A percentile compares a stretch with the other conserved stretches of the same genome.
Conservation (phyloP, 169 alveolate genomes). For the Eimeria acervulina region DNA sequence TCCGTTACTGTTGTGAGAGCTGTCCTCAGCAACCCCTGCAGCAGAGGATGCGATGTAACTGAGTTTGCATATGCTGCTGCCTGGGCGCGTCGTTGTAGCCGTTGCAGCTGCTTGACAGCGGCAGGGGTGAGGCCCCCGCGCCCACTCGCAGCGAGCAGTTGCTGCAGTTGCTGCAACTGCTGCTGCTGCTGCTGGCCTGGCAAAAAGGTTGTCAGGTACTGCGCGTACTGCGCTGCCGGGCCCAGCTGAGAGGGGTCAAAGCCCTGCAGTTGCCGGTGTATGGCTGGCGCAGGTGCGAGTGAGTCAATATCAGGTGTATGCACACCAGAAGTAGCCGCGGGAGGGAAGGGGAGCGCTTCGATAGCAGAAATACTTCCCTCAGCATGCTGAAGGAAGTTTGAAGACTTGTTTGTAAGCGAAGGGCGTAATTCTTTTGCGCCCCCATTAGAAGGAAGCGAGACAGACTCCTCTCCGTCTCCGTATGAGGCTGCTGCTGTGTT, state of each 20-base stretch:
- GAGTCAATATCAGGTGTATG: background rate
- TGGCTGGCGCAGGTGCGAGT: background rate
- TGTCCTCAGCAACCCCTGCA: slow-evolving; percentile 20
- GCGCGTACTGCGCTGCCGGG: slow-evolving; percentile 55
- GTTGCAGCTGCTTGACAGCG: slow-evolving; percentile 30
- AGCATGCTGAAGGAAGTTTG: background rate
- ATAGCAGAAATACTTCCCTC: background rate
- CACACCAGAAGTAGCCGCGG: background rate
- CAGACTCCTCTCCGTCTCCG: background rate
- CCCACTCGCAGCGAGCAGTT: background rate
- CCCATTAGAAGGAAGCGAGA: background rate
- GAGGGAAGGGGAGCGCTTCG: background rate
- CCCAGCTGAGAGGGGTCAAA: slow-evolving; percentile 21
- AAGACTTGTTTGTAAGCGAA: background rate
- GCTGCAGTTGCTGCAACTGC: slow-evolving; percentile 53
- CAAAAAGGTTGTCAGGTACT: slow-evolving; percentile 39
- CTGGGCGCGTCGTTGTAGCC: slow-evolving; percentile 57
- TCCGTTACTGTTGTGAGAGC: slow-evolving; percentile 33
- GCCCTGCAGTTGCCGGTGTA: slow-evolving; percentile 18
- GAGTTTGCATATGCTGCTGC: slow-evolving; percentile 69
- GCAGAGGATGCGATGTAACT: slow-evolving; percentile 8
- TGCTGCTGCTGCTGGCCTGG: slow-evolving; percentile 16
- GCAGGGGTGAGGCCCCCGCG: background rate
- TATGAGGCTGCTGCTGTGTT: background rate
- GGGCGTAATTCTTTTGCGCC: background rate